Conservation (phyloP, 305 asterid species). For the Caryopteris hybrid region DNA sequence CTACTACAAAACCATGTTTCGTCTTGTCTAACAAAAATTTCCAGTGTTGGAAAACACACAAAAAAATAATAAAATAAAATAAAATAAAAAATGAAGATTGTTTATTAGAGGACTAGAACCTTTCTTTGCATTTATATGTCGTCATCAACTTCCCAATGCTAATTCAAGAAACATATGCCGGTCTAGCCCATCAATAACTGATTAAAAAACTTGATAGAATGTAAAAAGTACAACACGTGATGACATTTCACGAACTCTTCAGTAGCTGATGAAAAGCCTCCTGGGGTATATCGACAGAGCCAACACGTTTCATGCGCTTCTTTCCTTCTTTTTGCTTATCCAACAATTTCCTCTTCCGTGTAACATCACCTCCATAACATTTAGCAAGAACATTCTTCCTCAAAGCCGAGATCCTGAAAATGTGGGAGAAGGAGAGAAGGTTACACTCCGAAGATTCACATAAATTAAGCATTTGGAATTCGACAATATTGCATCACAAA, state of each 20-base stretch:
- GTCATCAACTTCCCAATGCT: constrained; percentile 4
- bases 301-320: constrained; percentile 97
- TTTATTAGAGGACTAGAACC: neutral
- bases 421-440: neutral
- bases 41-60: no score
- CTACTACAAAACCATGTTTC: no score
- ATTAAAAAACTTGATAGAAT: no score
- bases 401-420: constrained; percentile 77
- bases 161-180: neutral
- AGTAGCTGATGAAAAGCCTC: constrained; percentile 90
- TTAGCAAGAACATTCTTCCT: constrained; percentile 95
- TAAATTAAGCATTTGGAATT: neutral
- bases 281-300: constrained; percentile 95
- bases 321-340: constrained; percentile 98
- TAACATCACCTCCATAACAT: constrained; percentile 88
- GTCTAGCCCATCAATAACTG: constrained; percentile 1
- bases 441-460: neutral
- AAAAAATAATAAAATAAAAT: no score
- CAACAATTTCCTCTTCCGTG: constrained; percentile 82
- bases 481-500: neutral
- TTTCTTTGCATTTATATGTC: neutral
- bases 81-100: no score
- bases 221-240: neutral
- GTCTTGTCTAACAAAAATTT: neutral
- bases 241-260: constrained; percentile 62